phyloP scores from a whole-genome alignment of 345 rosid species.

The Sonneratia alba region DNA sequence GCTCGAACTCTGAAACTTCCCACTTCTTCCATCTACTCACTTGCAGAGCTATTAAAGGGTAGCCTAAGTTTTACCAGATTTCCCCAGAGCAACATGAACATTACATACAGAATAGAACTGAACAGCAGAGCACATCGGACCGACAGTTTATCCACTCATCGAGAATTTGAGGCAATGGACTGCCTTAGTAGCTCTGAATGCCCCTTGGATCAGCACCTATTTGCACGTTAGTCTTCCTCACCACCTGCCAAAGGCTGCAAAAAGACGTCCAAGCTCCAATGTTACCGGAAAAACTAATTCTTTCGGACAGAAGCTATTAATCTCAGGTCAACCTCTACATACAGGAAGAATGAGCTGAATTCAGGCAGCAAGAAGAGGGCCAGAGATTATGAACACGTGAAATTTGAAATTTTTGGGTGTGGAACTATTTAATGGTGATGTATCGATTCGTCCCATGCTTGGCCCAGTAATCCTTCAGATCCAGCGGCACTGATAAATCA shows the following conservation, averaged over 20 bases:
- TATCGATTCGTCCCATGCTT: constrained; percentile 91
- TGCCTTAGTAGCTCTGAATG: not conserved
- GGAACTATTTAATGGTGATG: constrained; percentile 75
- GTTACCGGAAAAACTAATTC: not conserved
- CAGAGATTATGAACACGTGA: not conserved
- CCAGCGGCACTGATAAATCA: constrained; percentile 49
- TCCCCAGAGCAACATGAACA: not conserved
- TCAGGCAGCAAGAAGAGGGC: not conserved
- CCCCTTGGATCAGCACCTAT: not conserved
- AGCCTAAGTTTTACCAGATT: not conserved
- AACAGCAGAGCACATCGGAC: not conserved
- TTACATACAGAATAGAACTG: not conserved
- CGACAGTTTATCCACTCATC: not conserved
- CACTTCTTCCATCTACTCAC: not conserved
- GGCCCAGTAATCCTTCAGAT: constrained; percentile 91
- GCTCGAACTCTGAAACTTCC: not conserved
- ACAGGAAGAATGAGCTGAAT: not conserved
- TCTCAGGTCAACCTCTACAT: too few relatives aligned
- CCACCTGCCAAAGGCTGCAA: not conserved
- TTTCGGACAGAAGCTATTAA: not conserved
- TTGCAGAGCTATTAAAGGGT: not conserved
- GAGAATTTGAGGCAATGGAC: not conserved
- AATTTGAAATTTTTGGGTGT: not conserved
- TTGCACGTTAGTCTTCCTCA: not conserved
- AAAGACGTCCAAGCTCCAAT: not conserved